Percentiles rank a stretch among this genome's conserved stretches.
Conservation (phyloP, 106 monocot genomes). For the Xerophyta viscosa region DNA sequence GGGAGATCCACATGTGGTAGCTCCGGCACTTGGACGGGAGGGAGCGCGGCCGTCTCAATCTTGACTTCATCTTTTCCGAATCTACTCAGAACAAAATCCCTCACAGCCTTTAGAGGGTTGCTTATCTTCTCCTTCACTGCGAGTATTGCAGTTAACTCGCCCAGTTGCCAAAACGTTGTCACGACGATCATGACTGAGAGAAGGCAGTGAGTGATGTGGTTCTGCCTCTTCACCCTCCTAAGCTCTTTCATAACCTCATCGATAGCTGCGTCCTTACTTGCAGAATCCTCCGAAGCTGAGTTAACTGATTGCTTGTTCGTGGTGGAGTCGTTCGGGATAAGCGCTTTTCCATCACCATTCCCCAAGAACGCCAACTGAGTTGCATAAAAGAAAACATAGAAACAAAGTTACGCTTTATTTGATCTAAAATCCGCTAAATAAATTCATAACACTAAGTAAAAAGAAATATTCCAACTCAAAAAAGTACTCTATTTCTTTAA, state of each 20-base stretch:
- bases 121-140: conserved; percentile 27
- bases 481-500: no score
- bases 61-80: conserved; percentile 7
- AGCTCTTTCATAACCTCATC: conserved; percentile 39
- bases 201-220: conserved; percentile 51
- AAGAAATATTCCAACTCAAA: no score
- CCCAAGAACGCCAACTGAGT: no score
- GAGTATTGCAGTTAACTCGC: conserved; percentile 35
- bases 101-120: conserved; percentile 26
- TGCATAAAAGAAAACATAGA: no score
- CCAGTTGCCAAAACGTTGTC: conserved; percentile 38
- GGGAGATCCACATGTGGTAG: conserved; percentile 25
- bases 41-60: conserved; percentile 22
- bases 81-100: conserved; percentile 20
- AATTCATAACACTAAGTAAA: no score
- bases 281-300: not conserved
- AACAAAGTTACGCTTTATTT: no score
- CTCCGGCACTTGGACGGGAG: conserved; percentile 15
- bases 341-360: not conserved
- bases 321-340: not conserved
- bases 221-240: conserved; percentile 47
- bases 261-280: conserved; percentile 4
- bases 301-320: not conserved
- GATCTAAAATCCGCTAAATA: no score
- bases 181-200: conserved; percentile 35